Percentiles rank a stretch among this genome's conserved stretches.
Evolutionary conservation across 2,329 filamentous ascomycete species (phyloP).

Genomic region (Xylaria sp.): DNA sequence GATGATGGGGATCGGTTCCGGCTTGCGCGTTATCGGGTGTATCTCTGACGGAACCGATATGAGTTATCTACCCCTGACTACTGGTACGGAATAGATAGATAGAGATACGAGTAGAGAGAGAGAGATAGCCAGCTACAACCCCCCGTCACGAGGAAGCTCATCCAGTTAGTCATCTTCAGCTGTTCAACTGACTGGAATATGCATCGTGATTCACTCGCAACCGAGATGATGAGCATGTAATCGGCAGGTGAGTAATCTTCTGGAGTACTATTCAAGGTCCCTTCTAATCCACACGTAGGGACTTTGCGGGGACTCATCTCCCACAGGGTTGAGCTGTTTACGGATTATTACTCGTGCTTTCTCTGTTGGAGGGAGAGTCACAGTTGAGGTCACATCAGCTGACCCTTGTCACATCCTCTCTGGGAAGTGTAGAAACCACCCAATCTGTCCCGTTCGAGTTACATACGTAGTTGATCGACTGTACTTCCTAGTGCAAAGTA

Average conservation of each 20-base stretch:
- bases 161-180: not conserved
- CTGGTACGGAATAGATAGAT: not conserved
- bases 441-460: not conserved
- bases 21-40: conserved; percentile 33
- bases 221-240: not conserved
- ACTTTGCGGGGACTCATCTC: not conserved
- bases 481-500: not conserved
- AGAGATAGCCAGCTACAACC: not conserved
- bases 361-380: not conserved
- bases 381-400: not conserved
- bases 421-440: not conserved
- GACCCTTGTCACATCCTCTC: not conserved
- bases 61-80: not conserved
- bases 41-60: conserved; percentile 25
- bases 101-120: not conserved
- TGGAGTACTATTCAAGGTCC: too few relatives aligned
- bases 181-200: not conserved
- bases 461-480: not conserved
- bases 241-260: too few relatives aligned
- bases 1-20: conserved; percentile 23
- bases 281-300: too few relatives aligned
- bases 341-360: too few relatives aligned
- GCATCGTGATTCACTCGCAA: not conserved
- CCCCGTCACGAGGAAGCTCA: not conserved
- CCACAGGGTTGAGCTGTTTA: not conserved